Evolutionary conservation across 192 early-diverging fungal genomes (phyloP), one percentile per base, ranked within the genome.

Genomic region (Dispira simplex): DNA sequence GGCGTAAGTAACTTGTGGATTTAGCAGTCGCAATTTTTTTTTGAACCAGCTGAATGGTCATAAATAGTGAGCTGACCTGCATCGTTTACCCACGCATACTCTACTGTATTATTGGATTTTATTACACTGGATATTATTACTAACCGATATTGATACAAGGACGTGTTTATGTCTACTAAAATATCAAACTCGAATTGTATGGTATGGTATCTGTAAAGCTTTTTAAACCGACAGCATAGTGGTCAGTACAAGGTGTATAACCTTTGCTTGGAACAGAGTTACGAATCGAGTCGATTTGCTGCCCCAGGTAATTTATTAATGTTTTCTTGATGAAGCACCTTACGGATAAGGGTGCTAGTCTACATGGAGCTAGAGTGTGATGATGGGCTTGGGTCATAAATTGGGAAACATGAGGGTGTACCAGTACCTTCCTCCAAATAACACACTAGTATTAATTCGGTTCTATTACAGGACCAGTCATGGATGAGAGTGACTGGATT

Each of bases 241-340:
- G 66, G 51, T 6, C 63, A 77, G 58, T 85, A 81, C 67, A 85
- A 83, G 68, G 75, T 85, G 20, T 85, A 78, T 67, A 85, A 85
- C 54, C 60, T 85, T 76, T 75, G 83, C 54, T 77, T 76, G 8
- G 83, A 84, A 57, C 68, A 70, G 45, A 52, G 62, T 18, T 84
- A 84, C 67, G 69, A 75, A 11, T 54, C 69, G 14, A 65, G 65
- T 27, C 62, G 65, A 8, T 82, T 84, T 46, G 59, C 80, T 57
- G 68, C 63, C 27, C 66, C 71, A 64, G 74, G 78, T 76, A 71
- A 16, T 32, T 20, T 51, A 51, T 8, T 8, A 4, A 39, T 10
- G 10, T 39, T 28, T 26, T 27, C 32, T 39, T 39, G 32, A 39
- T 39, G 32, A 39, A 39, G 6, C 32, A 39, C 32, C 6, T 6